phyloP scores from a whole-genome alignment of 2,329 filamentous ascomycete species.

The Bisporella sp. region DNA sequence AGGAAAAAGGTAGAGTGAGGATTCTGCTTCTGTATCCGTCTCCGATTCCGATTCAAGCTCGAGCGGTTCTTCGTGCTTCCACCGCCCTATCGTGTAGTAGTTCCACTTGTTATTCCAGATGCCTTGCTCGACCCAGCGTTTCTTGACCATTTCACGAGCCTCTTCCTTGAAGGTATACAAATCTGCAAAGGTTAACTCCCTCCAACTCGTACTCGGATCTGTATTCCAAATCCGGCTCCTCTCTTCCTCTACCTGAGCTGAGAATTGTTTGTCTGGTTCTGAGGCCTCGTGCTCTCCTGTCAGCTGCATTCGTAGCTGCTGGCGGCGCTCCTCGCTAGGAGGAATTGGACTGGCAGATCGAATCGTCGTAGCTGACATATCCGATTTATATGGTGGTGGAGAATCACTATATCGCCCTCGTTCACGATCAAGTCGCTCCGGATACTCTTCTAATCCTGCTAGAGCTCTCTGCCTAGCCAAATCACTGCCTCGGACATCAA shows the following conservation, averaged over 20 bases:
- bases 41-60: conserved; percentile 9
- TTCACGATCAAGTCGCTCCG: background rate
- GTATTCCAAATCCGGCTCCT: conserved; percentile 7
- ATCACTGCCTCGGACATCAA: too few relatives aligned
- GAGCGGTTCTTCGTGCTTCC: conserved; percentile 14
- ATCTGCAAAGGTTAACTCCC: background rate
- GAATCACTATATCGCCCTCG: background rate
- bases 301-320: background rate
- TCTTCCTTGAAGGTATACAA: conserved; percentile 1
- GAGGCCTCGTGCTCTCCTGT: background rate
- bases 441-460: too few relatives aligned
- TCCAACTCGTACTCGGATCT: conserved; percentile 5
- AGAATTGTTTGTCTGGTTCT: conserved; percentile 6
- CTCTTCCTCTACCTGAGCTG: conserved; percentile 8
- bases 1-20: conserved; percentile 3
- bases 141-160: conserved; percentile 16
- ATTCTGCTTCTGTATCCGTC: conserved; percentile 7
- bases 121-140: conserved; percentile 24
- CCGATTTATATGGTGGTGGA: background rate
- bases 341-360: background rate
- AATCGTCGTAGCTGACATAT: background rate
- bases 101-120: too few relatives aligned
- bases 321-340: background rate
- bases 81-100: background rate
- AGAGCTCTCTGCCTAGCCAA: too few relatives aligned